Base-by-base conservation (phyloP, 768 basidiomycete species). In the Baorangia bicolor region DNA sequence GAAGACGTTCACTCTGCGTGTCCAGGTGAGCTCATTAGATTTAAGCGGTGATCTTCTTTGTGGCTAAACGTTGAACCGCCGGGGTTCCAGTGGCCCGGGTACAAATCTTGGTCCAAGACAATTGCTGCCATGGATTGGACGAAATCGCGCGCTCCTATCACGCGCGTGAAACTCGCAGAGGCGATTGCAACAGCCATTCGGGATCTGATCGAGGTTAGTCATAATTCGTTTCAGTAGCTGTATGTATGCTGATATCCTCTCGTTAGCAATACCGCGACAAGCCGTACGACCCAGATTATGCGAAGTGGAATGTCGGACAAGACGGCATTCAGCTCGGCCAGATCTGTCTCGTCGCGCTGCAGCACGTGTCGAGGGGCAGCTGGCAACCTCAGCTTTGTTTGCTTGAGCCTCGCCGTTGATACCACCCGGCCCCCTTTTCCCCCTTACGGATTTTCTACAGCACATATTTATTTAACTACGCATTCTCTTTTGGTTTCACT, bases 371-470 rank as follows among this genome's bases (percentile, higher is more conserved):
- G 5, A 81, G 81, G 74, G 89, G 89, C 21, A 86, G 84, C 59
- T 91, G 89, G 89, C 89, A 91, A 60, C 87, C 88, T 23, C 80
- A 85, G 46, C 68, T 91, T 33, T 80, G 86, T 68, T 77, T 90
- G 52, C 48, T 57, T 21, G 41, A 35, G n/a, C 56, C 61, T 45
- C 59, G 42, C 28, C 57, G 5, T 46, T 70, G 45, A 66, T 57
- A 5, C 31, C 10, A 4, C 4, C n/a, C 23, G 25, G 14, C 21
- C 30, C 34, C 12, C 28, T 25, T 25, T 43, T 5, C 21, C 14
- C n/a, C 23, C 33, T 51, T 6, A 5, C 25, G 6, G 28, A n/a
- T 31, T 42, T 34, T 35, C 30, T 4, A 38, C 25, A 25, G 12
- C 28, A 9, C 23, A 46, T 25, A 37, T 44, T 8, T 37, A 44